Percentiles rank a stretch among this genome's conserved stretches.
Conservation (phyloP, 257 asterid genomes). For the Solanum ossicruentum region DNA sequence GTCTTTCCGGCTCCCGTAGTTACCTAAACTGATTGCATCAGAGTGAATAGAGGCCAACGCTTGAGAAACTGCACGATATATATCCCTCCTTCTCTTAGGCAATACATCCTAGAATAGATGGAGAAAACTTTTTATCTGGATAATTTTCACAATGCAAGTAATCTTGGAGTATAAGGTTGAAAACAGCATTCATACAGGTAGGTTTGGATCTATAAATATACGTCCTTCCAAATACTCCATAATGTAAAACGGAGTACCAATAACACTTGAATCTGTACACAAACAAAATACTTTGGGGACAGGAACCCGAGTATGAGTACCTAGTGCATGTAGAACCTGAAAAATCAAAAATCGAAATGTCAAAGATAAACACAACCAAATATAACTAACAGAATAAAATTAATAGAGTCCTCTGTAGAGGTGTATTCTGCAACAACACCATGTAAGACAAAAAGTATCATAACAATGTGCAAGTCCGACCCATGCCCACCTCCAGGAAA, state of each 20-base stretch:
- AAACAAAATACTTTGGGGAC: slow-evolving; percentile 86
- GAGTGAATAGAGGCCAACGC: slow-evolving; percentile 84
- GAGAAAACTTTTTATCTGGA: not conserved
- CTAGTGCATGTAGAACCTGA: slow-evolving; percentile 84
- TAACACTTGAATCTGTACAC: slow-evolving; percentile 70
- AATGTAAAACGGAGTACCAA: slow-evolving; percentile 92
- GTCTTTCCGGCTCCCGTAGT: slow-evolving; percentile 56
- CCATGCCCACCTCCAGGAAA: not conserved
- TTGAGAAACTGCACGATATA: slow-evolving; percentile 69
- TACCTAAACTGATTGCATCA: slow-evolving; percentile 58
- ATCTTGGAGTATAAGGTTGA: not conserved
- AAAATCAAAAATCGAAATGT: slow-evolving; percentile 1
- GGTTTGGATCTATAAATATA: slow-evolving; percentile 65
- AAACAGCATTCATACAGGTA: slow-evolving; percentile 41
- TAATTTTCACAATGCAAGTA: not conserved
- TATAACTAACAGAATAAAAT: not conserved
- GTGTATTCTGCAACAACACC: not conserved
- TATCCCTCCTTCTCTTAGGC: slow-evolving; percentile 53
- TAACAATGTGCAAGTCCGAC: not conserved
- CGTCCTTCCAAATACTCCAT: slow-evolving; percentile 98
- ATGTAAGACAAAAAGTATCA: not conserved
- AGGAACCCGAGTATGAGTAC: slow-evolving; percentile 61
- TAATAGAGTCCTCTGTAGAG: not conserved
- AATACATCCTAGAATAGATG: slow-evolving; percentile 35
- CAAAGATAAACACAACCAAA: not conserved